These are phyloP conservation scores for Pelargonium myrrhifolium DNA, from an alignment of 441 rosid genomes.

Conservation along the genomic window DNA sequence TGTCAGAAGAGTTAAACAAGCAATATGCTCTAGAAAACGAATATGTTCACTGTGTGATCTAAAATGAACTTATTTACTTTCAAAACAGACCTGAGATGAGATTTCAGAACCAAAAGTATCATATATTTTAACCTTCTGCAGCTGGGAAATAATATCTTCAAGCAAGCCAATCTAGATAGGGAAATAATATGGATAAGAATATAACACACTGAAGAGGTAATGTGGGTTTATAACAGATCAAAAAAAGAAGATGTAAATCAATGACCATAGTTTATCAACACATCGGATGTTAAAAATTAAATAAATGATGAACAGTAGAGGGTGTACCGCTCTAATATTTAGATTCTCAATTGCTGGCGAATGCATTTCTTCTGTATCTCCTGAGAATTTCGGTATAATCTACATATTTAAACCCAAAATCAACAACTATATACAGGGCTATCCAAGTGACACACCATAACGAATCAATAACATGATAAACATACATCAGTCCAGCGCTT, in stretches of 20 bases:
- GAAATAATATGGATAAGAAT: constrained; percentile 20
- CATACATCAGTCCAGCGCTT: constrained; percentile 62
- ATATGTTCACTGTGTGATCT: neutral
- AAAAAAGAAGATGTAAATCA: constrained; percentile 11
- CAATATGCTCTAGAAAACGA: constrained; percentile 14
- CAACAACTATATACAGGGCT: constrained; percentile 9
- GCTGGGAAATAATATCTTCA: constrained; percentile 46
- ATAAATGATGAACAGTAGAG: constrained; percentile 10
- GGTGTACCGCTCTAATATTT: constrained; percentile 41
- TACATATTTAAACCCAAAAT: constrained; percentile 33
- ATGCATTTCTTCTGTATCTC: constrained; percentile 42
- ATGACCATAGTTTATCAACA: neutral
- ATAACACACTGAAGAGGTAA: neutral
- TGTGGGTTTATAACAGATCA: constrained; percentile 6
- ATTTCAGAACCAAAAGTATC: constrained; percentile 51
- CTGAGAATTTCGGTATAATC: constrained; percentile 46
- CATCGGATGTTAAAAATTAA: neutral
- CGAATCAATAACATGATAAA: constrained; percentile 11
- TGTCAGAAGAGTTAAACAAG: constrained; percentile 12
- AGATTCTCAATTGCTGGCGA: constrained; percentile 44
- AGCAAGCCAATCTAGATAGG: constrained; percentile 46
- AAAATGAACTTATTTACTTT: constrained; percentile 9
- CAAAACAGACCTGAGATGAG: constrained; percentile 50
- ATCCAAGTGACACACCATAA: constrained; percentile 19
- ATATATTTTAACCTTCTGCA: constrained; percentile 44